phyloP scores from a whole-genome alignment of 768 basidiomycete species.

The Serpula lacrymans region DNA sequence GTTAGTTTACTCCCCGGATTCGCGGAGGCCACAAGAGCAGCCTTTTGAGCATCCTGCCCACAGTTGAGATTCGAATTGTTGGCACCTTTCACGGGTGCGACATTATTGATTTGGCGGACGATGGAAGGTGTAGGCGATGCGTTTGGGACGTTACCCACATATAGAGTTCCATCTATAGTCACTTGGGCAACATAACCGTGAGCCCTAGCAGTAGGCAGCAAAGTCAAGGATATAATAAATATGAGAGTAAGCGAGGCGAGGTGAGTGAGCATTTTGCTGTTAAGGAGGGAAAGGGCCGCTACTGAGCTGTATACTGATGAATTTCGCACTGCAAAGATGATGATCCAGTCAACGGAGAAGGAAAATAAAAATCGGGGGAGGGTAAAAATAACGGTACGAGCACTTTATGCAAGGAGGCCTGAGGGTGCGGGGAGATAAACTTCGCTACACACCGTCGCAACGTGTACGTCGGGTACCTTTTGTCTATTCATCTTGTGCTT shows the following conservation, averaged over 20 bases:
- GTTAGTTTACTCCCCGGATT: slow-evolving; percentile 56
- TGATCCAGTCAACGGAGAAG: too few species aligned
- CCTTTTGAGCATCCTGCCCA: slow-evolving; percentile 50
- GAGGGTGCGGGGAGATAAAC: too few species aligned
- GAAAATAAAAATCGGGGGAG: too few species aligned
- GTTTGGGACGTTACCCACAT: slow-evolving; percentile 41
- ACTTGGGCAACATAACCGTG: slow-evolving; percentile 45
- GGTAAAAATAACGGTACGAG: too few species aligned
- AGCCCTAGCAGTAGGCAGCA: slow-evolving; percentile 27
- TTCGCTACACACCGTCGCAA: too few species aligned
- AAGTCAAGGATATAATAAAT: slow-evolving; percentile 18
- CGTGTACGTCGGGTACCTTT: too few species aligned
- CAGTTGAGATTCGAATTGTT: slow-evolving; percentile 57
- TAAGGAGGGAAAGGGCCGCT: too few species aligned
- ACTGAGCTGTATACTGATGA: too few species aligned
- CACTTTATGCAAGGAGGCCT: too few species aligned
- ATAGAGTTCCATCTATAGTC: slow-evolving; percentile 40
- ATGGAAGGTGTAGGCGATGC: slow-evolving; percentile 36
- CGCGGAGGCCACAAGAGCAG: slow-evolving; percentile 47
- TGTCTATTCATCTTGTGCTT: too few species aligned
- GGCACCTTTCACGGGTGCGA: slow-evolving; percentile 54
- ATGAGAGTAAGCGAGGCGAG: slow-evolving; percentile 6
- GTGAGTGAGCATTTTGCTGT: too few species aligned
- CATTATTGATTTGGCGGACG: slow-evolving; percentile 42
- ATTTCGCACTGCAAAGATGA: too few species aligned